A percentile compares a stretch with the other conserved stretches of the same genome.
Evolutionary conservation across 495 filamentous ascomycete genomes (phyloP).

Genomic region (Aspergillus heteromorphus): DNA sequence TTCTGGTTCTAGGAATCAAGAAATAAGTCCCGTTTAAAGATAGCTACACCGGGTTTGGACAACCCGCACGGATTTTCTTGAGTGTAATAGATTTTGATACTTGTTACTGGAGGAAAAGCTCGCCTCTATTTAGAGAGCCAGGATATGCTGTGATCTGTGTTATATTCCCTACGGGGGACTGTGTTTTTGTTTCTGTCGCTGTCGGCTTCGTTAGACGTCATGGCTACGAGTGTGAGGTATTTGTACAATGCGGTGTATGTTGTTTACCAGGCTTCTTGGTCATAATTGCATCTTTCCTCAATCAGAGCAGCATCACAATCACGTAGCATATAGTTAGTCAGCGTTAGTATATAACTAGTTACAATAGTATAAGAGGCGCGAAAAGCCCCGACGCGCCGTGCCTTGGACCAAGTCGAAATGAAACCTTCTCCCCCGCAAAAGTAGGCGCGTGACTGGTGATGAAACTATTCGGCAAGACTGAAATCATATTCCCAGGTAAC

Average conservation of each 20-base stretch:
- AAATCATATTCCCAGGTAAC: constrained; percentile 15
- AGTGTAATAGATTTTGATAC: neutral
- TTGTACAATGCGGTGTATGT: neutral
- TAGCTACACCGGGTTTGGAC: neutral
- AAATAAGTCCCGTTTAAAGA: neutral
- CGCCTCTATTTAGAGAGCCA: neutral
- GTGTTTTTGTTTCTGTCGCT: neutral
- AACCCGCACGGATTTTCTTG: neutral
- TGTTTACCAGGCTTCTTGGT: constrained; percentile 13
- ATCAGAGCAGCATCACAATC: constrained; percentile 22
- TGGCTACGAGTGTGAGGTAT: neutral
- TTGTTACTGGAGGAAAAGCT: neutral
- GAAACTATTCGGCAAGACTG: constrained; percentile 35
- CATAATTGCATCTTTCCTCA: constrained; percentile 29
- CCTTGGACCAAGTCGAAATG: neutral
- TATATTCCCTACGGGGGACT: neutral
- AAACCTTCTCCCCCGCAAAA: constrained; percentile 14
- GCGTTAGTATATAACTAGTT: constrained; percentile 17
- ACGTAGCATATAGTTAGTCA: constrained; percentile 22
- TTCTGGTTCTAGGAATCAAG: neutral
- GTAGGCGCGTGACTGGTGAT: constrained; percentile 17
- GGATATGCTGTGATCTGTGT: constrained; percentile 6
- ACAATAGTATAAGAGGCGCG: constrained; percentile 4
- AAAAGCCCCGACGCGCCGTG: neutral
- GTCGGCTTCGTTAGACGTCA: neutral